Evolutionary conservation across 2,329 filamentous ascomycete species (phyloP).

Genomic region (Ophiocordyceps camponoti-floridani): DNA sequence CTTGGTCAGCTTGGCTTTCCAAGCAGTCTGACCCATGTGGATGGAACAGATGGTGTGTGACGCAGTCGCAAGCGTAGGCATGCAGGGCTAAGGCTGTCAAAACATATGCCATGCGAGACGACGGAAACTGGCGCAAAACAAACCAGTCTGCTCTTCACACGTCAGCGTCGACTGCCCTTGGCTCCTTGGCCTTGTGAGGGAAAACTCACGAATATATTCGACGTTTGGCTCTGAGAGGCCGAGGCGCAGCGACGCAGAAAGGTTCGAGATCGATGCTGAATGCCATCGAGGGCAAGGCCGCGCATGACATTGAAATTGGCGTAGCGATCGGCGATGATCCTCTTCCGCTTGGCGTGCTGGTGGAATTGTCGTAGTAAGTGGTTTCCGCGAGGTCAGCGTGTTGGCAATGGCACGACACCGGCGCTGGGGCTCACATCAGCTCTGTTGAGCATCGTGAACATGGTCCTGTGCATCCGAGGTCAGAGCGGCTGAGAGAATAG

Average conservation of each 20-base stretch:
- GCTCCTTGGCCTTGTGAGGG: not conserved
- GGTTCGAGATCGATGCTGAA: constrained; percentile 34
- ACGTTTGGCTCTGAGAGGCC: constrained; percentile 19
- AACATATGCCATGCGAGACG: not conserved
- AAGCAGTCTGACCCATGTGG: constrained; percentile 46
- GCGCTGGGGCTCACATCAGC: constrained; percentile 21
- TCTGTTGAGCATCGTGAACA: constrained; percentile 41
- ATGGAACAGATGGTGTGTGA: constrained; percentile 52
- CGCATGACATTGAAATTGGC: constrained; percentile 50
- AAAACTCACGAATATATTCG: constrained; percentile 42
- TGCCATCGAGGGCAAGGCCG: constrained; percentile 32
- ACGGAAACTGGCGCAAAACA: constrained; percentile 2
- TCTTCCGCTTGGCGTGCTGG: constrained; percentile 44
- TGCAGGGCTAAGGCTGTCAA: constrained; percentile 26
- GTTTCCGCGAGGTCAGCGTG: not conserved
- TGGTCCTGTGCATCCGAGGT: constrained; percentile 22
- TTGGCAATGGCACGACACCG: not conserved
- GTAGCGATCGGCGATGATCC: constrained; percentile 47
- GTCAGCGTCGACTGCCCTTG: constrained; percentile 1
- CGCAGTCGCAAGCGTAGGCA: constrained; percentile 51
- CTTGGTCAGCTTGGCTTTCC: constrained; percentile 32
- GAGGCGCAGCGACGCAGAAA: constrained; percentile 35
- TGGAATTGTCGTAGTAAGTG: too few relatives aligned
- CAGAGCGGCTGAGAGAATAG: not conserved
- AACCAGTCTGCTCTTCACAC: constrained; percentile 12